Evolutionary conservation across 176 grass and related monocot species (phyloP).

Genomic region (Carex littledalei): DNA sequence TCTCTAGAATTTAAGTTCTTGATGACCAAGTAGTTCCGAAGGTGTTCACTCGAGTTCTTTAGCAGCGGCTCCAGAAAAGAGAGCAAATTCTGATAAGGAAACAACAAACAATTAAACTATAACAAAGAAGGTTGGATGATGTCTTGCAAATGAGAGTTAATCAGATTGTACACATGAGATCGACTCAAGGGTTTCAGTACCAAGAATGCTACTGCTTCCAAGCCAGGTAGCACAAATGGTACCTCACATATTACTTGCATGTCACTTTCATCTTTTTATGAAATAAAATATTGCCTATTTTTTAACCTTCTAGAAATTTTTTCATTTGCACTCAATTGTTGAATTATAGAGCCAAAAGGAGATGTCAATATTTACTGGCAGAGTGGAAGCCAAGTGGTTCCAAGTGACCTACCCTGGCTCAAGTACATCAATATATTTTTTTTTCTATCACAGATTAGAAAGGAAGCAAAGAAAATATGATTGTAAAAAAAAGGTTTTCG

Average conservation of each 20-base stretch:
- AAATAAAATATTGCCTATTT: not conserved
- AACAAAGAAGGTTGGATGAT: not conserved
- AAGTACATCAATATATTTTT: not conserved
- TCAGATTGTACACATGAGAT: not conserved
- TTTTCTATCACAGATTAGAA: not conserved
- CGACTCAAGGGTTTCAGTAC: not conserved
- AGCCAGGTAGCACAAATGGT: not conserved
- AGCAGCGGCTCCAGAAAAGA: constrained; percentile 84
- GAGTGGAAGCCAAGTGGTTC: not conserved
- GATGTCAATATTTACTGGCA: not conserved
- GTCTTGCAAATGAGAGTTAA: not conserved
- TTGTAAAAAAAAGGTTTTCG: not conserved
- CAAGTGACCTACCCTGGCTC: not conserved
- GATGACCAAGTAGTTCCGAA: constrained; percentile 74
- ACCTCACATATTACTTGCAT: not conserved
- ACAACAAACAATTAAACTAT: constrained; percentile 11
- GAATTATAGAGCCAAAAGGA: not conserved
- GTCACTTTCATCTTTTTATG: not conserved
- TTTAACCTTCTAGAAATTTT: not conserved
- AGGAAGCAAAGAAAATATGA: not conserved
- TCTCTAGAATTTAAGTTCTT: constrained; percentile 73
- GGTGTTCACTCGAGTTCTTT: constrained; percentile 83
- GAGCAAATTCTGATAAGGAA: constrained; percentile 66
- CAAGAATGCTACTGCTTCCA: not conserved
- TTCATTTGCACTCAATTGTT: not conserved